Evolutionary conservation across 208 protist genomes (phyloP).

Genomic region (Wallacemonas sp.): DNA sequence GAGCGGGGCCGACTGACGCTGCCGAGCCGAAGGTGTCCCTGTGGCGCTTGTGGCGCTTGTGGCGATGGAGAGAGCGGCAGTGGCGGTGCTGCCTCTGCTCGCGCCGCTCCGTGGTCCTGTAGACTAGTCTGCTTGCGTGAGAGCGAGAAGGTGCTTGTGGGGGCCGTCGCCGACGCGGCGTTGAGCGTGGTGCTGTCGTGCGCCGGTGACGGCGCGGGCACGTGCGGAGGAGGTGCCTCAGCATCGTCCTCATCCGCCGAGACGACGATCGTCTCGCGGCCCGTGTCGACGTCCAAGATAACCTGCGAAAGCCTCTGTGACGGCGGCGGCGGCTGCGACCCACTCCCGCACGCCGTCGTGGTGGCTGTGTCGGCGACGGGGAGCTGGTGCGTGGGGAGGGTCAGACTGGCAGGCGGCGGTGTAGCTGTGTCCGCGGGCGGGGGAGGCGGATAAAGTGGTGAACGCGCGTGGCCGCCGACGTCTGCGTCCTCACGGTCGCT

Average conservation of each 20-base stretch:
- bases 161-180: not conserved
- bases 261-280: too few relatives aligned
- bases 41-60: not conserved
- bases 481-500: not conserved
- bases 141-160: not conserved
- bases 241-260: too few relatives aligned
- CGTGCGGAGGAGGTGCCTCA: too few relatives aligned
- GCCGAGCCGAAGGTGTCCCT: constrained; percentile 4
- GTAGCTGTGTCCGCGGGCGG: constrained; percentile 3
- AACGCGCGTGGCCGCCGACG: not conserved
- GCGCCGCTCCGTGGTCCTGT: not conserved
- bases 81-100: not conserved
- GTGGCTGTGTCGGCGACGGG: not conserved
- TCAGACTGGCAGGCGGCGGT: not conserved
- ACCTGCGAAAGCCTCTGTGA: too few relatives aligned
- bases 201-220: too few relatives aligned
- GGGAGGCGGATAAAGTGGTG: not conserved
- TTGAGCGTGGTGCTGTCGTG: not conserved
- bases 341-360: too few relatives aligned
- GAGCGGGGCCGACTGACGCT: constrained; percentile 8
- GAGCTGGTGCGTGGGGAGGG: not conserved
- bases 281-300: too few relatives aligned
- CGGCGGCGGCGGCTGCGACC: too few relatives aligned
- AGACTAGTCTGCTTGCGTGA: not conserved
- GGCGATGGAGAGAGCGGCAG: constrained; percentile 5